A percentile compares a stretch with the other conserved stretches of the same genome.
Evolutionary conservation across 2,329 filamentous ascomycete species (phyloP).

Genomic region (Cadophora sp.): DNA sequence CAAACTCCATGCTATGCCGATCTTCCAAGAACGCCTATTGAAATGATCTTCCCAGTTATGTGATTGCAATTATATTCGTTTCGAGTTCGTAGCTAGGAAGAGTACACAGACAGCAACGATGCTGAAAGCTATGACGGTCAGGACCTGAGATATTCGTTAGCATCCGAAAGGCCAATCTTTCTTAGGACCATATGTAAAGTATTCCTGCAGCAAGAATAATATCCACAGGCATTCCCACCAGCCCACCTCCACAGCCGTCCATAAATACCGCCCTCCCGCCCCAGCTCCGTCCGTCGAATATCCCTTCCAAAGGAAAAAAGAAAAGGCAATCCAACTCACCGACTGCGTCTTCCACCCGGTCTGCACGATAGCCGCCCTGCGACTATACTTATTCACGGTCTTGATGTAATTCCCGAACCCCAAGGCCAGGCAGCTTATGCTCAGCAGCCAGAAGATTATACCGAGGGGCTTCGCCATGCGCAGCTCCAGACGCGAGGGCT

Average conservation of each 20-base stretch:
- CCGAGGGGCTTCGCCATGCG: conserved; percentile 84
- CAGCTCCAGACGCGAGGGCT: conserved; percentile 74
- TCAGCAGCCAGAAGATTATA: conserved; percentile 84
- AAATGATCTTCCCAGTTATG: background rate
- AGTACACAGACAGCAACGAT: conserved; percentile 72
- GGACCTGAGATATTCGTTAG: conserved; percentile 55
- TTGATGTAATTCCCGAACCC: conserved; percentile 89
- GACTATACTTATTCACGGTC: conserved; percentile 80
- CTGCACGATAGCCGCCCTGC: conserved; percentile 83
- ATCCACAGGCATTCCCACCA: background rate
- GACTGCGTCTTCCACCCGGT: conserved; percentile 91
- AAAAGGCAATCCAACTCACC: conserved; percentile 52
- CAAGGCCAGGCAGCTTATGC: conserved; percentile 75
- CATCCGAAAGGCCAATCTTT: background rate
- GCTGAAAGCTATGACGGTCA: conserved; percentile 64
- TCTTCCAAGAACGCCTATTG: background rate
- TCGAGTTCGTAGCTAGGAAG: conserved; percentile 57
- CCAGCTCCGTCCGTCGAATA: background rate
- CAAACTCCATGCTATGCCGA: background rate
- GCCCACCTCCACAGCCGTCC: background rate
- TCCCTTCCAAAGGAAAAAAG: background rate
- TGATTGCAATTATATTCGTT: conserved; percentile 24
- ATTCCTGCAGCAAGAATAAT: no score
- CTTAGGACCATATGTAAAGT: no score
- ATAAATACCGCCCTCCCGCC: background rate